phyloP scores from a whole-genome alignment of 2,329 filamentous ascomycete genomes.

The Fusarium equiseti region DNA sequence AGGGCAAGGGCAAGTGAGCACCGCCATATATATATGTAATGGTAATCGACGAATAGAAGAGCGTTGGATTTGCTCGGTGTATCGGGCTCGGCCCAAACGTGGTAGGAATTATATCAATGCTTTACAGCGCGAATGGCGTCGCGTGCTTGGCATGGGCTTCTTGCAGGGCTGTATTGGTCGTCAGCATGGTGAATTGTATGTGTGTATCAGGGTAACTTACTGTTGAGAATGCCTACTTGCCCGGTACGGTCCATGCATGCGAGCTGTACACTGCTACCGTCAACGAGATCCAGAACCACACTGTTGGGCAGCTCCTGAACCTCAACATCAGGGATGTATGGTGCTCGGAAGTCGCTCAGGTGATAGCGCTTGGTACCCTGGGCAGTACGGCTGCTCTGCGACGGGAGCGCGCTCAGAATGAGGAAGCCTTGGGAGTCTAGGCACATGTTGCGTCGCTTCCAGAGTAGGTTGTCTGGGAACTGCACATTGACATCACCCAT shows the following conservation, averaged over 20 bases:
- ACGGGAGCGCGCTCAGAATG: slow-evolving; percentile 74
- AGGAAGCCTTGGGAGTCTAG: slow-evolving; percentile 88
- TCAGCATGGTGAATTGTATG: slow-evolving; percentile 9
- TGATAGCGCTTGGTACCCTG: slow-evolving; percentile 80
- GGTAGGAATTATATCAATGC: not conserved
- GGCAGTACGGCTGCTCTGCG: slow-evolving; percentile 63
- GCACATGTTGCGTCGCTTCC: slow-evolving; percentile 92
- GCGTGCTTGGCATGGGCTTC: slow-evolving; percentile 54
- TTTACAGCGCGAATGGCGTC: slow-evolving; percentile 50
- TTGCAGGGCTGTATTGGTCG: slow-evolving; percentile 48
- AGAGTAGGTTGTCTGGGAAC: slow-evolving; percentile 94
- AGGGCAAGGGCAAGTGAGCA: slow-evolving; percentile 1
- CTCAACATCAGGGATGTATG: slow-evolving; percentile 89
- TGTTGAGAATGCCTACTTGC: slow-evolving; percentile 66
- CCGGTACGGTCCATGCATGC: slow-evolving; percentile 72
- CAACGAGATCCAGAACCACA: slow-evolving; percentile 71
- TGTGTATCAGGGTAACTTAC: slow-evolving; percentile 56
- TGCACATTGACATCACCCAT: slow-evolving; percentile 96
- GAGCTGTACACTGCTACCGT: slow-evolving; percentile 71
- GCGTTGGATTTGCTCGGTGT: slow-evolving; percentile 7
- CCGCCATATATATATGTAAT: slow-evolving; percentile 32
- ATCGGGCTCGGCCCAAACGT: slow-evolving; percentile 11
- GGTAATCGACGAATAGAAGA: slow-evolving; percentile 13
- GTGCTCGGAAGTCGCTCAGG: slow-evolving; percentile 82
- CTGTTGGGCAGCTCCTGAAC: slow-evolving; percentile 94